Percentiles rank a stretch among this genome's conserved stretches.
phyloP scores from a whole-genome alignment of 257 asterid genomes.

The Solanum pinnatisectum region DNA sequence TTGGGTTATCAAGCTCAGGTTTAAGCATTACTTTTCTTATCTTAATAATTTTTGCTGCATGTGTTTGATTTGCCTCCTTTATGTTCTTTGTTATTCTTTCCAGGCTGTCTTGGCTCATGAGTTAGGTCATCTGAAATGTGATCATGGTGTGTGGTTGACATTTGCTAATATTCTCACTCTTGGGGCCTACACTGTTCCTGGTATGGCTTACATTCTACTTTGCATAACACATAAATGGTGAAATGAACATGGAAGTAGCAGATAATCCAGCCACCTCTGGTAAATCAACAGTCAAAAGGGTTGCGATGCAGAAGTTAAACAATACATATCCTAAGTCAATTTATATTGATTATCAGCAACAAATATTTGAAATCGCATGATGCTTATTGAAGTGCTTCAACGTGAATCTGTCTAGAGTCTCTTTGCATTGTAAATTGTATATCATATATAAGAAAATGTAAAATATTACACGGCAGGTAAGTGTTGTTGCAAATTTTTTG shows the following conservation, averaged over 20 bases:
- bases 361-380: not conserved
- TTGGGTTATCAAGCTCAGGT: not conserved
- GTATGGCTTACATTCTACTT: constrained; percentile 23
- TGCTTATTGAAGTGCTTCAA: not conserved
- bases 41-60: not conserved
- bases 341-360: not conserved
- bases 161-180: constrained; percentile 82
- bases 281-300: not conserved
- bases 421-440: not conserved
- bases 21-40: not conserved
- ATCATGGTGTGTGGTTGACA: constrained; percentile 94
- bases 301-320: not conserved
- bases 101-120: constrained; percentile 98
- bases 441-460: not conserved
- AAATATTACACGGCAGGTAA: not conserved
- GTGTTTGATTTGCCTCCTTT: not conserved
- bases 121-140: constrained; percentile 92
- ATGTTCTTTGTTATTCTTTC: not conserved
- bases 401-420: not conserved
- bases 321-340: not conserved
- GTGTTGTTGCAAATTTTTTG: not conserved
- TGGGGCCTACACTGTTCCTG: constrained; percentile 82
- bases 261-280: not conserved
- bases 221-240: not conserved
- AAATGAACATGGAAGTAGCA: not conserved